Percentiles rank a stretch among this genome's conserved stretches.
Conservation (phyloP, 345 rosid species). For the Citrus glauca region DNA sequence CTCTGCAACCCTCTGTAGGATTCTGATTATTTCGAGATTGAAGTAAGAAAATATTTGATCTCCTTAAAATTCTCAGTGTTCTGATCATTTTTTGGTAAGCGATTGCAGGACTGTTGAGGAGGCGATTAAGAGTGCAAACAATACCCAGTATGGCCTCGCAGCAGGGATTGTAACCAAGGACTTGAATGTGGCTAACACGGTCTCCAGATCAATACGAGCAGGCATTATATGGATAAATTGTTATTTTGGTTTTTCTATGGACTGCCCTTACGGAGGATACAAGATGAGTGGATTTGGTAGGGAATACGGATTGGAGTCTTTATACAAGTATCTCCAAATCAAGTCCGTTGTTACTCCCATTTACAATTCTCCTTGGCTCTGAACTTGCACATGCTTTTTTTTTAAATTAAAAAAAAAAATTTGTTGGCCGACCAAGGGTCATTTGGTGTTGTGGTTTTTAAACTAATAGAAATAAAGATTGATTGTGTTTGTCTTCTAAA, state of each 20-base stretch:
- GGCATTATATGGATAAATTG: conserved; percentile 77
- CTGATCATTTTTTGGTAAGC: too few species aligned
- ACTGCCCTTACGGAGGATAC: conserved; percentile 68
- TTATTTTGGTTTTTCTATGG: conserved; percentile 55
- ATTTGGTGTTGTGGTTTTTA: too few species aligned
- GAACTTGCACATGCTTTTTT: too few species aligned
- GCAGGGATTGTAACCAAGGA: conserved; percentile 69
- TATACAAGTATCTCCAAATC: conserved; percentile 54
- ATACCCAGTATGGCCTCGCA: conserved; percentile 69
- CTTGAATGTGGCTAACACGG: conserved; percentile 61
- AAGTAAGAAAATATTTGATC: too few species aligned
- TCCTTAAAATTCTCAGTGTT: too few species aligned
- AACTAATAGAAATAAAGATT: too few species aligned
- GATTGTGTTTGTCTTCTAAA: too few species aligned
- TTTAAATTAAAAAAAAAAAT: too few species aligned
- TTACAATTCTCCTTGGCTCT: conserved; percentile 73
- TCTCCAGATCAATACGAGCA: conserved; percentile 67
- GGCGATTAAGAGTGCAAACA: conserved; percentile 59
- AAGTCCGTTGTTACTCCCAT: conserved; percentile 71
- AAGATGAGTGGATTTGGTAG: conserved; percentile 72
- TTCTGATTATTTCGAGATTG: too few species aligned
- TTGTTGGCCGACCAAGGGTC: too few species aligned
- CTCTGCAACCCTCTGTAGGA: too few species aligned
- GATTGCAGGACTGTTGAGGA: conserved; percentile 64
- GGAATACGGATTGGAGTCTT: conserved; percentile 60